Evolutionary conservation across 768 basidiomycete genomes (phyloP), one percentile per base, ranked within the genome.

Genomic region (Paxillus rubicundulus): DNA sequence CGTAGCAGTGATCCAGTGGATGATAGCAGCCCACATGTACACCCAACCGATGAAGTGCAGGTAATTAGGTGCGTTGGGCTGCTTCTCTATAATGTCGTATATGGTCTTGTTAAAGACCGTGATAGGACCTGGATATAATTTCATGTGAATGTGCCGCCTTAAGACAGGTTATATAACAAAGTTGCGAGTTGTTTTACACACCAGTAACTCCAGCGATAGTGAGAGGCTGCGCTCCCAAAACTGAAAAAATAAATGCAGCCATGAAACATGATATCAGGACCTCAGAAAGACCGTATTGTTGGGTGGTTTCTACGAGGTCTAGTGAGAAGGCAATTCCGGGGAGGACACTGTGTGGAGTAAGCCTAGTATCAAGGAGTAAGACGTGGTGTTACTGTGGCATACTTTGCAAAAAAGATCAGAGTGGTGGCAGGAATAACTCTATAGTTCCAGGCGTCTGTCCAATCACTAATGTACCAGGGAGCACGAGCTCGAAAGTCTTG

Each of bases 71-170:
- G 85, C 73, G 53, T 85, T 75, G 9, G 74, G 59, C 47, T 79
- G 76, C 17, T 72, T 72, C 60, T 78, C 65, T 49, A 91, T 73
- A 52, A 94, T 90, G 59, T 86, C 78, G 66, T 81, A 93, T 40
- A 95, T 91, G 2, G 87, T 92, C 73, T 89, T 91, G 74, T 94
- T 95, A 59, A 94, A 85, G 9, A 96, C 90, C 3, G 92, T 94
- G 62, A 95, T 95, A 1, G 94, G 93, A 18, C 92, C 90, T 82
- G 65, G 34, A 27, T 13, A 40, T 27, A 4, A 36, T 50, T 8
- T n/a, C 10, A n/a, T 45, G 53, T 50, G 43, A 54, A 20, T 42
- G 46, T 9, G 9, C 28, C 20, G 18, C 38, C 20, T 17, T 10
- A 18, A 40, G 21, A 24, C 34, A 18, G 6, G 2, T 38, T 3